These are phyloP conservation scores for Phaeolepiota aurea DNA, from an alignment of 768 basidiomycete genomes.

Conservation along the genomic window DNA sequence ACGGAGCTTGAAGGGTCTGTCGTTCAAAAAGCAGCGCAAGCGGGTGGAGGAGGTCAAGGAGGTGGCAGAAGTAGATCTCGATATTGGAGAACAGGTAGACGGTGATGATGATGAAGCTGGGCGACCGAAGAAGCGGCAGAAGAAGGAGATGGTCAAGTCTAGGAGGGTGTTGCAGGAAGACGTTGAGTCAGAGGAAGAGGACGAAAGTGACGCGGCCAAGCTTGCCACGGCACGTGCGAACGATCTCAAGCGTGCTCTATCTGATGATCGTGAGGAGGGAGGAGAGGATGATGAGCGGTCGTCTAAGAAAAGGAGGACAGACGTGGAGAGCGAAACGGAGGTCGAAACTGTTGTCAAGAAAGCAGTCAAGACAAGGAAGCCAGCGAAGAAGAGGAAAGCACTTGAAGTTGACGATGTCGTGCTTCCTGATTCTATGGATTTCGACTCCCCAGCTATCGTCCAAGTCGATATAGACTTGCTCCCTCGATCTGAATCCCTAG, in stretches of 20 bases:
- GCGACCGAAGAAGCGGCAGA: conserved; percentile 52
- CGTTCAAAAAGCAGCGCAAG: conserved; percentile 38
- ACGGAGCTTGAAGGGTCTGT: conserved; percentile 36
- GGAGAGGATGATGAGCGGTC: conserved; percentile 30
- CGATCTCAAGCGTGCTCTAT: conserved; percentile 34
- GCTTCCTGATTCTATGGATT: conserved; percentile 38
- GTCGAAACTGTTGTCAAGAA: conserved; percentile 25
- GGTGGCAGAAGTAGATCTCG: conserved; percentile 17
- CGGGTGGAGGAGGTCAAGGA: conserved; percentile 33
- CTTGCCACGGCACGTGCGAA: conserved; percentile 19
- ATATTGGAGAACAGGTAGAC: conserved; percentile 22
- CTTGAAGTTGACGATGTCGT: conserved; percentile 37
- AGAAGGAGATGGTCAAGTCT: conserved; percentile 33
- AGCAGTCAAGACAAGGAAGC: conserved; percentile 26
- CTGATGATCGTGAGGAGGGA: conserved; percentile 30
- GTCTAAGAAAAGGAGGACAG: conserved; percentile 35
- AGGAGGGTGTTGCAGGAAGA: conserved; percentile 33
- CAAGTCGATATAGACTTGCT: conserved; percentile 40
- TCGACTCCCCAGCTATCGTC: conserved; percentile 39
- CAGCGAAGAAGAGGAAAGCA: conserved; percentile 19
- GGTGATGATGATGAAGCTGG: conserved; percentile 27
- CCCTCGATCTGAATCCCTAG: conserved; percentile 40
- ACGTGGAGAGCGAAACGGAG: conserved; percentile 12
- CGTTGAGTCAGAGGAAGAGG: conserved; percentile 58
- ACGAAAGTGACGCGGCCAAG: conserved; percentile 18